Evolutionary conservation across 805 yeast genomes (phyloP), one percentile per base, ranked within the genome.

Genomic region (Cyberlindnera euphorbiae): DNA sequence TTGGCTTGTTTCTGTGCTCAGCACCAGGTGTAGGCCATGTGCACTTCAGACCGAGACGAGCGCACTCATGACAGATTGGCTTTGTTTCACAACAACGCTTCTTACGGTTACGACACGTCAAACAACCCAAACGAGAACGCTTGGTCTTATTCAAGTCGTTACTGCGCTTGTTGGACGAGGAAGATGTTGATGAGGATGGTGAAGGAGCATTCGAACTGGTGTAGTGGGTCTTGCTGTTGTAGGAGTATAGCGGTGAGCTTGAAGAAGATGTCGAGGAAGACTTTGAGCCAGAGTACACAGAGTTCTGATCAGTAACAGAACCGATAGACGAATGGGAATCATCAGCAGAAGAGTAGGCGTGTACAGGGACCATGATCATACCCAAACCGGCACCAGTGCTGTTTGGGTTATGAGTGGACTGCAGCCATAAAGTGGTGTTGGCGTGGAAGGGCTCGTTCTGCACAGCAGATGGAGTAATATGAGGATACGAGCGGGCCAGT

Each of bases 51-150:
- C 76, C 66, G 17, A 84, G 64, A 35, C 93, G 61, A n/a, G 58
- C 45, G 56, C 94, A 84, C 48, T 83, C 88, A 1, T 64, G 54
- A 50, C 95, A 84, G 17, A 56, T 56, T 4, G 94, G 94, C 36
- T 69, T 69, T 1, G 68, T 62, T 53, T 84, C 93, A 51, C 85
- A 82, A 46, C 94, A 84, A 37, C 88, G 68, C 54, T 82, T 84
- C 65, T 84, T 84, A 17, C 95, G 60, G 41, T 73, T 75, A 30
- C 93, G 71, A 48, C 95, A 84, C 2, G 94, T 82, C 28, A 81
- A 62, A 55, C 94, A 84, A 0, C 95, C 95, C 67, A 69, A 66
- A 50, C 85, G 66, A 13, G 82, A 76, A 38, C 86, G 62, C 47
- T 65, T 62, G 17, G 42, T 50, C 35, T 38, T 50, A 12, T 30